These are phyloP conservation scores for Sphagnum fallax DNA, from an alignment of 228 moss, liverwort and hornwort genomes.

Conservation along the genomic window DNA sequence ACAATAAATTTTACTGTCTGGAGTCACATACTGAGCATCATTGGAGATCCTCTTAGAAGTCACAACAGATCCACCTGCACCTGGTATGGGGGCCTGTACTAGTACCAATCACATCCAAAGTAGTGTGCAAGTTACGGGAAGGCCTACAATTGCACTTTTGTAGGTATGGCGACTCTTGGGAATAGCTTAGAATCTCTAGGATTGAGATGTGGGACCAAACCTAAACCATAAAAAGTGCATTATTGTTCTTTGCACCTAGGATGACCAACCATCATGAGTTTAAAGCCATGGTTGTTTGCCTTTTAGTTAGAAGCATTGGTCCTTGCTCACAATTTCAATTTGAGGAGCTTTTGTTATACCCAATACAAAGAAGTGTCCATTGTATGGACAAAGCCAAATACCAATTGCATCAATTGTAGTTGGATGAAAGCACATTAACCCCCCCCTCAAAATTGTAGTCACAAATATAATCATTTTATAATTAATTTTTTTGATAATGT, in stretches of 20 bases:
- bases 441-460: no score
- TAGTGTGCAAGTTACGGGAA: no score
- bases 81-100: no score
- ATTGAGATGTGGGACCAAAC: slow-evolving; percentile 45
- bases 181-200: slow-evolving; percentile 65
- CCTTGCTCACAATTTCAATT: neutral
- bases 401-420: slow-evolving; percentile 82
- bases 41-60: no score
- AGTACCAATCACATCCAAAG: no score
- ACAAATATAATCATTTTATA: no score
- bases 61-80: no score
- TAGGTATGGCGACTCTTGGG: slow-evolving; percentile 24
- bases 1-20: no score
- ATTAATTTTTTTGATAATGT: no score
- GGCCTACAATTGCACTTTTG: no score
- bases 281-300: neutral
- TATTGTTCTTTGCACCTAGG: slow-evolving; percentile 45
- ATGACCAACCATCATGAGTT: neutral
- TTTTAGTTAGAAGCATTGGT: neutral
- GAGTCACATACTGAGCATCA: no score
- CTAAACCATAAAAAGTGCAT: slow-evolving; percentile 73
- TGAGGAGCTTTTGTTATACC: neutral
- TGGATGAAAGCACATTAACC: slow-evolving; percentile 8
- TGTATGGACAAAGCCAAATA: slow-evolving; percentile 7
- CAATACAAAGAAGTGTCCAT: neutral